A percentile compares a stretch with the other conserved stretches of the same genome.
Evolutionary conservation across 2,329 filamentous ascomycete species (phyloP).

Genomic region (Fusarium falciforme): DNA sequence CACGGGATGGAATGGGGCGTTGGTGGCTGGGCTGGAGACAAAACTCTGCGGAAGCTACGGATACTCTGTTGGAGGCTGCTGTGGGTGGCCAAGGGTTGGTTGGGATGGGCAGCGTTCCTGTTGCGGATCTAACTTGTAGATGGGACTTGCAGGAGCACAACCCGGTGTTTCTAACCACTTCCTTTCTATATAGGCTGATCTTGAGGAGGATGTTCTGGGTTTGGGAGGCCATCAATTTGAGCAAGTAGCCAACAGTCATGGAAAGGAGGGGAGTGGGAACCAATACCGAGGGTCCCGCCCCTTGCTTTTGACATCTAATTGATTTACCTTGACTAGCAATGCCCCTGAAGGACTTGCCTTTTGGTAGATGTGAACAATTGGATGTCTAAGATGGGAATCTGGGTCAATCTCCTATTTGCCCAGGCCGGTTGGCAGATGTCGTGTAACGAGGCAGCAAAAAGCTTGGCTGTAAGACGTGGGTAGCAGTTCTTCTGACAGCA

Average conservation of each 20-base stretch:
- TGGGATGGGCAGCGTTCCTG: conserved; percentile 10
- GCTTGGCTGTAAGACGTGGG: background rate
- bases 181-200: conserved; percentile 10
- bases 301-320: background rate
- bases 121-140: conserved; percentile 18
- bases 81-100: conserved; percentile 1
- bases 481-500: background rate
- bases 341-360: background rate
- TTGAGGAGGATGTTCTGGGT: background rate
- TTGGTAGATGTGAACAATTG: background rate
- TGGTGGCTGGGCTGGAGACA: conserved; percentile 15
- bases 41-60: conserved; percentile 20
- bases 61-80: conserved; percentile 2
- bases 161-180: conserved; percentile 6
- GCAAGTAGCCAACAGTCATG: background rate
- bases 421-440: background rate
- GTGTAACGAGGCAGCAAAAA: background rate
- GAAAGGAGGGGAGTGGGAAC: background rate
- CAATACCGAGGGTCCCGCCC: background rate
- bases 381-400: background rate
- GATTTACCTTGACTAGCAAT: background rate
- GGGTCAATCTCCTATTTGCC: background rate
- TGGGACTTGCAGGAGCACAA: conserved; percentile 9
- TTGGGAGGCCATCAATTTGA: background rate
- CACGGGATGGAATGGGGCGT: conserved; percentile 34